Evolutionary conservation across 164 flowering plant genomes (phyloP).

Genomic region (Vitis labrusca): DNA sequence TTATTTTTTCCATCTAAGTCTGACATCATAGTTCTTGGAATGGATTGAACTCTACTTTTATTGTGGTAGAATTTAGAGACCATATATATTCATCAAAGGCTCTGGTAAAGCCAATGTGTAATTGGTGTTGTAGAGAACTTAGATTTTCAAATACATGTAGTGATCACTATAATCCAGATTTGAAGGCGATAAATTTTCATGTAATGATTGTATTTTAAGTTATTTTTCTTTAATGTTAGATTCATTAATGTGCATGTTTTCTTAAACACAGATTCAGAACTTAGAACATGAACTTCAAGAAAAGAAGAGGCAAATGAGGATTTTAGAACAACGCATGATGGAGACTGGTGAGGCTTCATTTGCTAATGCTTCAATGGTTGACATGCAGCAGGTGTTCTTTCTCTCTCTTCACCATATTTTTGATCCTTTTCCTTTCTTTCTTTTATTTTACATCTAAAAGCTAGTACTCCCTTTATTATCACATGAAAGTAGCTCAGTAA

Average conservation of each 20-base stretch:
- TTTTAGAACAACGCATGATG: constrained; percentile 75
- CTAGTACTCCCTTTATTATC: not conserved
- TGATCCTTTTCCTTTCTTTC: not conserved
- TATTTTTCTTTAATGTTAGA: not conserved
- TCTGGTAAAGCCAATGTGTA: too few species aligned
- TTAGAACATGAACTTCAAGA: constrained; percentile 87
- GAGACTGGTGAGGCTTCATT: constrained; percentile 86
- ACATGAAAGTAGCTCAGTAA: not conserved
- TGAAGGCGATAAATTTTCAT: not conserved
- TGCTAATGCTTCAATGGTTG: constrained; percentile 77
- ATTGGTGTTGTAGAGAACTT: too few species aligned
- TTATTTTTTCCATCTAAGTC: too few species aligned
- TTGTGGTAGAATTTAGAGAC: too few species aligned
- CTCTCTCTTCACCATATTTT: not conserved
- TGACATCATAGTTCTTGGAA: too few species aligned
- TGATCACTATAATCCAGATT: not conserved
- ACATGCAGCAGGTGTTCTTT: constrained; percentile 90
- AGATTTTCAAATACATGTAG: too few species aligned
- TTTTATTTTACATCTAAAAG: not conserved
- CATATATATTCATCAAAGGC: too few species aligned
- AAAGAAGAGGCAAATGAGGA: constrained; percentile 76
- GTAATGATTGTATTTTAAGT: not conserved
- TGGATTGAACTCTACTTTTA: too few species aligned
- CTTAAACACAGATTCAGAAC: constrained; percentile 61
- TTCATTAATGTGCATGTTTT: not conserved